Conservation (phyloP, 345 rosid genomes). For the Raphanus sativus region DNA sequence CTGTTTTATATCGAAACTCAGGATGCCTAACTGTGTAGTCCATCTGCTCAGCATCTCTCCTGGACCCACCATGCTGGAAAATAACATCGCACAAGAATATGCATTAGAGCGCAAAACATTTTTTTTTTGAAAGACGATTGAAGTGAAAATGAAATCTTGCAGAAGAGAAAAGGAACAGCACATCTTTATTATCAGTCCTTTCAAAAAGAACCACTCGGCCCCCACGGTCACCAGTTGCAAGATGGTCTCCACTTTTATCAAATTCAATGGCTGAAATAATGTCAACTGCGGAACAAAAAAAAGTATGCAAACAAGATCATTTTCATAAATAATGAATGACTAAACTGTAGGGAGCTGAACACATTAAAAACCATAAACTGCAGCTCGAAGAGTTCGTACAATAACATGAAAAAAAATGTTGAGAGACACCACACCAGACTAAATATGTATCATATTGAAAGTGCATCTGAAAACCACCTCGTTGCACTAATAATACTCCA, state of each 20-base stretch:
- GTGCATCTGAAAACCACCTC: too few species aligned
- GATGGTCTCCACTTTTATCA: constrained; percentile 95
- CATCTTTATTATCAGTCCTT: constrained; percentile 85
- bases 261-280: constrained; percentile 98
- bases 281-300: constrained; percentile 63
- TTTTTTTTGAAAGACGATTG: neutral
- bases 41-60: constrained; percentile 76
- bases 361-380: neutral
- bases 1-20: constrained; percentile 97
- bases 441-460: too few species aligned
- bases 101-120: neutral
- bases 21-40: constrained; percentile 84
- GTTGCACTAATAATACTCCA: neutral
- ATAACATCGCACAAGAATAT: constrained; percentile 16
- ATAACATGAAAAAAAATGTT: too few species aligned
- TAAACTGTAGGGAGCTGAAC: neutral
- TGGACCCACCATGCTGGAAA: constrained; percentile 64
- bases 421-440: too few species aligned
- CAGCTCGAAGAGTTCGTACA: neutral
- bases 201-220: constrained; percentile 99
- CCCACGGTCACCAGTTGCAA: constrained; percentile 99
- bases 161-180: constrained; percentile 41
- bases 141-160: constrained; percentile 17
- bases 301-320: constrained; percentile 23
- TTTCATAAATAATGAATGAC: constrained; percentile 5